Base-by-base conservation (phyloP, 441 rosid species). In the Biscutella laevigata region DNA sequence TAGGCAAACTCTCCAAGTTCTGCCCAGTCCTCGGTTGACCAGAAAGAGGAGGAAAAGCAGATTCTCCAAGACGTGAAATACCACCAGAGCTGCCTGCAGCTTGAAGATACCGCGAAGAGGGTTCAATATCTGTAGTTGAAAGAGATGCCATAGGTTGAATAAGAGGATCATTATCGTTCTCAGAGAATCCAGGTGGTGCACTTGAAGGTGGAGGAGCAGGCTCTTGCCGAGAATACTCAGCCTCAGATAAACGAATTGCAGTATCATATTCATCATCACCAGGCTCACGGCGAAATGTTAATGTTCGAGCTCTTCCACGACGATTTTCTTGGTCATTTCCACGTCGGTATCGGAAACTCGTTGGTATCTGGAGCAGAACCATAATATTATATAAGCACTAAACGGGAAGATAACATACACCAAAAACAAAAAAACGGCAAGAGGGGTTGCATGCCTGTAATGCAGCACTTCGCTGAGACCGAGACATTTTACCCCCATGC, bases 401-500 rank as follows among this genome's bases (percentile, higher is more conserved):
- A 53, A 33, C 10, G 5, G 0, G 9, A 59, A 26, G 19, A 14
- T 14, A 25, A 5, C n/a, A 38, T 10, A 15, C 30, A 45, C 47
- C 39, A 22, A 10, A 13, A n/a, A 27, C 15, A n/a, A n/a, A n/a
- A n/a, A n/a, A 36, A 22, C 10, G 21, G 22, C n/a, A 40, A 33
- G 52, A 69, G 29, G 52, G 5, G 3, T 35, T 41, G 55, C 65
- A 35, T 66, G 59, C 98, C 88, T 92, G 95, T 15, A 92, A 87
- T 38, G 89, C 97, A 66, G 92, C 94, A 72, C 64, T 92, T 7
- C 97, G 83, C 74, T 86, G 77, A 4, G 96, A 71, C 47, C 97
- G 87, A 62, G 99, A 86, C 95, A 88, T 88, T 35, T 70, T 84
- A 42, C 97, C 99, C 13, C 84, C 95, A 75, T 92, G 99, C 62